Evolutionary conservation across 371 early-diverging fungal genomes (phyloP), one percentile per base, ranked within the genome.

Genomic region (Zancudomyces culisetae): DNA sequence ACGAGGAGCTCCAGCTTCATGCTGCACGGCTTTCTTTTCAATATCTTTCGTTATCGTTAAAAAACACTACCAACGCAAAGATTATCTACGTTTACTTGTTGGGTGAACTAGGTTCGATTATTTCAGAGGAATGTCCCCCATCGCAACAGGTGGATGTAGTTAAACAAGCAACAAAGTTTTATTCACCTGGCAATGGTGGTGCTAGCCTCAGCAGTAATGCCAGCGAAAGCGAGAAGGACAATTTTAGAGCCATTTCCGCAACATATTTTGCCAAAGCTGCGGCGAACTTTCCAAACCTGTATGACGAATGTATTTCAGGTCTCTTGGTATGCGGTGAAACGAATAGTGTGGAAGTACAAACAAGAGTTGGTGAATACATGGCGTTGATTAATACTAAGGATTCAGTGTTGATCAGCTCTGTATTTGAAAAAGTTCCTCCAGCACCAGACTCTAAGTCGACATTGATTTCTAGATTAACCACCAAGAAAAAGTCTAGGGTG

Each of bases 371-470:
- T 55, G 98, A 97, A 66, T 97, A 96, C 67, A 74, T 90, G 43
- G 76, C 88, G 1, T 71, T 97, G 42, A 80, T 80, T 12, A 81
- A 78, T 0, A 69, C 81, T 69, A 80, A 84, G 2, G 76, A 78
- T 18, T 90, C 89, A 20, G 89, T 86, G n/a, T 68, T 96, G 51
- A 60, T 97, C 6, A 85, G 86, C 43, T 80, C 83, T 0, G 85
- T 92, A 21, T 93, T 91, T 58, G 96, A 93, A 52, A 91, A 93
- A 60, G 92, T 96, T 90, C 96, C 96, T 22, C 88, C 87, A 21
- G 93, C 86, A 73, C 88, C 90, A 0, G 90, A 90, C 60, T 79
- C 90, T 19, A 90, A 91, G 62, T 91, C 92, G 0, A 85, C 90
- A 0, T 62, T 97, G 35, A 56, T 95, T 27, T 70, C 75, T 2